phyloP scores from a whole-genome alignment of 2,329 filamentous ascomycete species.

The Beauveria varroae region DNA sequence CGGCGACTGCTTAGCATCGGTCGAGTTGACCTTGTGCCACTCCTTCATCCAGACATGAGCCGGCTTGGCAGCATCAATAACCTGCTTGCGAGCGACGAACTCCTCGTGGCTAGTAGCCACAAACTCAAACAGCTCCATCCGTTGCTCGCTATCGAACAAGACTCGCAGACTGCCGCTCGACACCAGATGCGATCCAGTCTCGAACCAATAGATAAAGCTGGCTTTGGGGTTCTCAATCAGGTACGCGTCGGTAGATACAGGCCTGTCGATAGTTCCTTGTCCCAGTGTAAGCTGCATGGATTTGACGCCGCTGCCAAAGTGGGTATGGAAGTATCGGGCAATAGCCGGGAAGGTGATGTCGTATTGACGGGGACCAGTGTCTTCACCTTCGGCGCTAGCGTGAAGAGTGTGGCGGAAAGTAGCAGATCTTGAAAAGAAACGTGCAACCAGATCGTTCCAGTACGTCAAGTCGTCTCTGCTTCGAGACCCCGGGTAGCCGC shows the following conservation, averaged over 20 bases:
- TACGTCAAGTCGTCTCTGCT: slow-evolving; percentile 62
- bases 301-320: slow-evolving; percentile 79
- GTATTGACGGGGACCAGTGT: slow-evolving; percentile 65
- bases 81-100: slow-evolving; percentile 64
- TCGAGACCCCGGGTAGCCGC: slow-evolving; percentile 47
- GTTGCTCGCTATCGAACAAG: slow-evolving; percentile 70
- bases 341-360: slow-evolving; percentile 78
- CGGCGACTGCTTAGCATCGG: slow-evolving; percentile 52
- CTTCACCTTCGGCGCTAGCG: slow-evolving; percentile 43
- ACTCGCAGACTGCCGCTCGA: slow-evolving; percentile 70
- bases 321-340: slow-evolving; percentile 81
- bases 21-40: slow-evolving; percentile 51
- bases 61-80: slow-evolving; percentile 54
- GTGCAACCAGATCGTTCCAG: slow-evolving; percentile 73
- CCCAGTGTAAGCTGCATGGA: slow-evolving; percentile 83
- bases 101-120: slow-evolving; percentile 70
- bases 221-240: slow-evolving; percentile 70
- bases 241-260: slow-evolving; percentile 55
- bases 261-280: slow-evolving; percentile 47
- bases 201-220: slow-evolving; percentile 84
- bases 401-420: slow-evolving; percentile 68
- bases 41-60: slow-evolving; percentile 59
- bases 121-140: slow-evolving; percentile 81
- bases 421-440: slow-evolving; percentile 73
- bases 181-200: slow-evolving; percentile 72